A percentile compares a stretch with the other conserved stretches of the same genome.
Evolutionary conservation across 2,329 filamentous ascomycete genomes (phyloP).

Genomic region (Fusarium lyarnte): DNA sequence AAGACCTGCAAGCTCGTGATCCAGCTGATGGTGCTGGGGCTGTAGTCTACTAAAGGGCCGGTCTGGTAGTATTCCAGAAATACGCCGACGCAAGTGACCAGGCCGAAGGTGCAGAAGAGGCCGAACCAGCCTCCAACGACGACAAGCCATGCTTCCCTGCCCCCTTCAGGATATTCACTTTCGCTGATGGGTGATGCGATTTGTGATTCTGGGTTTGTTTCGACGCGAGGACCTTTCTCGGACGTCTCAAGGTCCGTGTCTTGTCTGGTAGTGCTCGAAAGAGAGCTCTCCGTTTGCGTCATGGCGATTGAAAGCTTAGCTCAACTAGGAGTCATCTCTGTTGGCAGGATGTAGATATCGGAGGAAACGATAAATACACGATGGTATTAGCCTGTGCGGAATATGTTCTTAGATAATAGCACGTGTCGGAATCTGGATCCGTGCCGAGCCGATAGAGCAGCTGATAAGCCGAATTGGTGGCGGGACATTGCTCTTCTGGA

Average conservation of each 20-base stretch:
- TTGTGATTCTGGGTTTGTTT: neutral
- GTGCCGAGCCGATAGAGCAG: neutral
- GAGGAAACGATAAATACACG: too few species aligned
- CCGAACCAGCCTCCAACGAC: neutral
- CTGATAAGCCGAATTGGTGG: too few species aligned
- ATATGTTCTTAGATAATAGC: too few species aligned
- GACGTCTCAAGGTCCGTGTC: fast-evolving
- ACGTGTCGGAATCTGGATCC: neutral
- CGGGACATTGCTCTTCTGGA: too few species aligned
- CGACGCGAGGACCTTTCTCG: fast-evolving
- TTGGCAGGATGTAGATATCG: too few species aligned
- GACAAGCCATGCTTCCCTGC: neutral
- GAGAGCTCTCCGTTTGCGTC: neutral
- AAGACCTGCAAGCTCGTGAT: neutral
- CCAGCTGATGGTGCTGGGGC: neutral
- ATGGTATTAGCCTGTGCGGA: too few species aligned
- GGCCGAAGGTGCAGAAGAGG: neutral
- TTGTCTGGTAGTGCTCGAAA: neutral
- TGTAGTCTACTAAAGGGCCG: fast-evolving
- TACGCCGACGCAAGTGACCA: neutral
- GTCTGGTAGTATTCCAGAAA: neutral
- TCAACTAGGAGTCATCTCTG: too few species aligned
- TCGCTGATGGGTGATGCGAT: fast-evolving
- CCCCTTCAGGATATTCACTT: neutral
- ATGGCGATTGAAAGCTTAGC: too few species aligned